Base-by-base conservation (phyloP, 192 early-diverging fungal genomes). In the Dissophora globulifera region DNA sequence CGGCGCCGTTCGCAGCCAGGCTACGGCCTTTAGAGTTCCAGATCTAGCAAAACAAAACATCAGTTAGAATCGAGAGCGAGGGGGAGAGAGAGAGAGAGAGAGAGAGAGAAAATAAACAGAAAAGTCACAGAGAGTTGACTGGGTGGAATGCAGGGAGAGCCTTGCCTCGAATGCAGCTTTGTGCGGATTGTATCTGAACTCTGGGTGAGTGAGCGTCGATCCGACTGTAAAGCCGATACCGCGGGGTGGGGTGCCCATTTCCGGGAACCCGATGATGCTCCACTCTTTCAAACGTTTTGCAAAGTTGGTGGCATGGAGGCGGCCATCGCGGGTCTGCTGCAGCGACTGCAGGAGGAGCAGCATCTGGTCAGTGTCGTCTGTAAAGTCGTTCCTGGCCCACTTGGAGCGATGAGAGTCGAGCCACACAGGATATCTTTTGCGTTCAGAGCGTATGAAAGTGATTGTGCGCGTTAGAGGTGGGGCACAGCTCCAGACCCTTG, bases 351-450 rank as follows among this genome's bases (percentile, higher is more conserved):
- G 61, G 4, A 92, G 23, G 15, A 90, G 67, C 20, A 92, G 48
- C 32, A 81, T 64, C 53, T 92, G 90, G 54, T 92, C 90, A 40
- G 69, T 82, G 43, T 82, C 81, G 32, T 82, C 76, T 6, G 86
- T 88, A 50, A 78, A 87, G 22, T 83, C 81, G 46, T 79, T 81
- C 12, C 68, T 54, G 4, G 43, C 30, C 79, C 79, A 87, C 33
- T 67, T 79, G 12, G 26, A 41, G 13, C 84, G 69, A 25, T 87
- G 86, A 6, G 0, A 4, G 48, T 86, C 86, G 12, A 58, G 23
- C 29, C 68, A 55, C 27, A 87, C 67, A 29, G 58, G 58, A 35
- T 70, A 67, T 11, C 72, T 76, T n/a, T n/a, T n/a, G n/a, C n/a
- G n/a, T n/a, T n/a, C n/a, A n/a, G n/a, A n/a, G n/a, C n/a, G n/a